These are phyloP conservation scores for Pulveroboletus sp. DNA, from an alignment of 768 basidiomycete genomes.

Conservation along the genomic window DNA sequence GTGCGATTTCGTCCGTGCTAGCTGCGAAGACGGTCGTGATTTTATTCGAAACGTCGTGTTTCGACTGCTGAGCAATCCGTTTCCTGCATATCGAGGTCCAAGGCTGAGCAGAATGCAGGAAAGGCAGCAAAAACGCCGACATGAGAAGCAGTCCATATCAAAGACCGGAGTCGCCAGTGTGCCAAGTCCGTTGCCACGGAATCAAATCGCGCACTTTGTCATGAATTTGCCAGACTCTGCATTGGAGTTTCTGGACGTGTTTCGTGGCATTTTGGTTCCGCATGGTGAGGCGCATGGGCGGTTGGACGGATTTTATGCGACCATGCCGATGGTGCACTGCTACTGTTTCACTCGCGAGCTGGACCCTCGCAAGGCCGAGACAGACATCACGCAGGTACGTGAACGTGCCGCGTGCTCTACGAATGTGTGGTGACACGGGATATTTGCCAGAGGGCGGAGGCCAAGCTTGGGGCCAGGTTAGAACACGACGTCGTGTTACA, in stretches of 20 bases:
- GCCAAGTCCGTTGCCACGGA: slow-evolving; percentile 37
- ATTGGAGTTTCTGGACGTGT: slow-evolving; percentile 85
- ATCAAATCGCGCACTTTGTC: slow-evolving; percentile 80
- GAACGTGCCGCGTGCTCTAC: slow-evolving; percentile 2
- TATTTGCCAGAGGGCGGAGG: slow-evolving; percentile 64
- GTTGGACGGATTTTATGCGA: slow-evolving; percentile 43
- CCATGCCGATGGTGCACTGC: slow-evolving; percentile 91
- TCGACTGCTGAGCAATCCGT: slow-evolving; percentile 60
- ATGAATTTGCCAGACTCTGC: slow-evolving; percentile 98
- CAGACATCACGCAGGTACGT: slow-evolving; percentile 79
- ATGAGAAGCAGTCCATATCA: slow-evolving; percentile 19
- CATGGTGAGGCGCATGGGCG: slow-evolving; percentile 35
- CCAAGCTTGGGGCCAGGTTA: slow-evolving; percentile 56
- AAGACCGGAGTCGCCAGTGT: slow-evolving; percentile 7
- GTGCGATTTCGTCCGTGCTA: slow-evolving; percentile 60
- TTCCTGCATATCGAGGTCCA: slow-evolving; percentile 56
- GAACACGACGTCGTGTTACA: slow-evolving; percentile 54
- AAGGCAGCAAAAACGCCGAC: slow-evolving; percentile 47
- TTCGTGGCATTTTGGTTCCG: slow-evolving; percentile 64
- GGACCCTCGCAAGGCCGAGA: slow-evolving; percentile 62
- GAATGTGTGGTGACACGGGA: slow-evolving; percentile 7
- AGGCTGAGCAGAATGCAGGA: slow-evolving; percentile 29
- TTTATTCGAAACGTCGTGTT: slow-evolving; percentile 69
- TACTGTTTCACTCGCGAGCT: slow-evolving; percentile 93
- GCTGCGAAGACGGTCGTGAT: slow-evolving; percentile 80